Conservation (phyloP, 257 asterid species). For the Agastache rugosa region DNA sequence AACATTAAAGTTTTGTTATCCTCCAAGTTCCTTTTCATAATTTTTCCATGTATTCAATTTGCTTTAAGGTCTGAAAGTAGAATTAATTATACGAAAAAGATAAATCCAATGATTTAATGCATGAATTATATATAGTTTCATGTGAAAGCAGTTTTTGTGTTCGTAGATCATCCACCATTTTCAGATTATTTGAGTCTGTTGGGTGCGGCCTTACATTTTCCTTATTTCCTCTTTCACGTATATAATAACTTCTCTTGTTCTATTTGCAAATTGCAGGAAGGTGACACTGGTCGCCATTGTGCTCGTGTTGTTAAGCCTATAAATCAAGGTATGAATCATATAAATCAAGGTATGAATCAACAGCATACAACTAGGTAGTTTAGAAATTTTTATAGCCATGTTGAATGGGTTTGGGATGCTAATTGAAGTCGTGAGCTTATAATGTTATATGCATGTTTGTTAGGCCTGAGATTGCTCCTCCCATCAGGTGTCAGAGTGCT, state of each 20-base stretch:
- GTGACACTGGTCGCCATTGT: slow-evolving; percentile 30
- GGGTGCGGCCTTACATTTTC: not conserved
- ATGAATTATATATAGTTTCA: not conserved
- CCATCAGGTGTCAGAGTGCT: not conserved
- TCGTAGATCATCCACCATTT: slow-evolving; percentile 20
- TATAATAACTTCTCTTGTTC: slow-evolving; percentile 10
- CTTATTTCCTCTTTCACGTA: not conserved
- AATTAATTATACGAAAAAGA: not conserved
- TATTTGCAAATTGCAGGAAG: slow-evolving; percentile 41
- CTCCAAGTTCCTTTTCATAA: not conserved
- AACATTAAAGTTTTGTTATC: not conserved
- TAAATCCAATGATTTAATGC: too few species aligned
- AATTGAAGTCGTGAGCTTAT: not conserved
- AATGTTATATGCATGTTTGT: slow-evolving; percentile 17
- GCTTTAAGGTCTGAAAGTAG: not conserved
- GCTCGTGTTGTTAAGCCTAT: slow-evolving; percentile 45
- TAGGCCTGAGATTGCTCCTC: not conserved
- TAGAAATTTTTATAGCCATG: not conserved
- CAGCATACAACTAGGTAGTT: slow-evolving; percentile 8
- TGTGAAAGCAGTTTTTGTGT: not conserved
- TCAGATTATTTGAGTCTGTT: not conserved
- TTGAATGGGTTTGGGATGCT: slow-evolving; percentile 8
- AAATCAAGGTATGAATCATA: slow-evolving; percentile 45
- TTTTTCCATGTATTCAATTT: not conserved
- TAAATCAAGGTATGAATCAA: slow-evolving; percentile 44